These are phyloP conservation scores for Mercurialis annua DNA, from an alignment of 345 rosid species.

Conservation along the genomic window DNA sequence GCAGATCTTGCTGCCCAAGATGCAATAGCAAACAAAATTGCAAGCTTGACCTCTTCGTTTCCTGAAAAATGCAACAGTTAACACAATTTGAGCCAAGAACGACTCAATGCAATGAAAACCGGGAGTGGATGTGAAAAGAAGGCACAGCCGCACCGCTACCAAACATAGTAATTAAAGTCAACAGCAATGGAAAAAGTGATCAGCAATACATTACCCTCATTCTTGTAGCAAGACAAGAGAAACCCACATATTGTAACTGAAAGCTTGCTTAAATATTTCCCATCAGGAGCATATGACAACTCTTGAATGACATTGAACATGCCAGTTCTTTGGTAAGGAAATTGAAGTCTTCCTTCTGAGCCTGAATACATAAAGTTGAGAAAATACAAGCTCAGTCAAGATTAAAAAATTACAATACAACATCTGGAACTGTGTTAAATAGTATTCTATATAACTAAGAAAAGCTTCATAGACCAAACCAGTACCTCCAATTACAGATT, in stretches of 20 bases:
- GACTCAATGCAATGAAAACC: background rate
- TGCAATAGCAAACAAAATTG: slow-evolving; percentile 62
- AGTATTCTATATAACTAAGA: background rate
- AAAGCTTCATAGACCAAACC: slow-evolving; percentile 3
- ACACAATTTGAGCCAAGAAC: slow-evolving; percentile 6
- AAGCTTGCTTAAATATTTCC: slow-evolving; percentile 66
- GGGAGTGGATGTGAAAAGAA: background rate
- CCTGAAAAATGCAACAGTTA: slow-evolving; percentile 38
- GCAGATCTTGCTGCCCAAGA: slow-evolving; percentile 73
- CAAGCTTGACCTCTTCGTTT: slow-evolving; percentile 89
- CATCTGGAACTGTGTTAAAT: background rate
- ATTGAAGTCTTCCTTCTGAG: slow-evolving; percentile 89
- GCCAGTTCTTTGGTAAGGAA: slow-evolving; percentile 88
- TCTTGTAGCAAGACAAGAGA: slow-evolving; percentile 68
- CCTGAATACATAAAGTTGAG: slow-evolving; percentile 43
- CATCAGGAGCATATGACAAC: slow-evolving; percentile 76
- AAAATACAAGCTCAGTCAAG: slow-evolving; percentile 15
- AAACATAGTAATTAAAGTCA: slow-evolving; percentile 2
- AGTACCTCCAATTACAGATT: slow-evolving; percentile 90
- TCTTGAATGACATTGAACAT: slow-evolving; percentile 80
- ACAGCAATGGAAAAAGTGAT: background rate
- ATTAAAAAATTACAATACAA: background rate
- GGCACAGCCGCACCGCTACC: slow-evolving; percentile 6
- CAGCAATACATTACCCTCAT: slow-evolving; percentile 58
- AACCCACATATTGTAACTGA: slow-evolving; percentile 52